Evolutionary conservation across 2,329 filamentous ascomycete species (phyloP).

Genomic region (Trichoderma citrinoviride): DNA sequence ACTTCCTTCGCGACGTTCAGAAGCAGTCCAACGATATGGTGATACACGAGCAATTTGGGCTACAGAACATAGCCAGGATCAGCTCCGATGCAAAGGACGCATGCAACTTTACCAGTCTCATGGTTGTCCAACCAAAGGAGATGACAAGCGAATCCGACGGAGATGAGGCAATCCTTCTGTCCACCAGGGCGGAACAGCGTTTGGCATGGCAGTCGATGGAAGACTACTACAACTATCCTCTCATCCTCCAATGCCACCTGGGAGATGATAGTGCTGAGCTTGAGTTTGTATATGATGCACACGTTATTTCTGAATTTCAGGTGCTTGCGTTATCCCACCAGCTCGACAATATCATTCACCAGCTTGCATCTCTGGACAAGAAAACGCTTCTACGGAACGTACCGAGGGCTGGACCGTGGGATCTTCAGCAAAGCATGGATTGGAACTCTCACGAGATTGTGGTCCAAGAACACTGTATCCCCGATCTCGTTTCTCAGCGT

Average conservation of each 20-base stretch:
- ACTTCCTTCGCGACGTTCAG: conserved; percentile 23
- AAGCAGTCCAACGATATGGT: conserved; percentile 22
- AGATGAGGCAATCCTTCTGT: not conserved
- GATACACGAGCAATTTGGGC: conserved; percentile 6
- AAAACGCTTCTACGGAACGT: not conserved
- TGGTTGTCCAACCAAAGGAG: conserved; percentile 6
- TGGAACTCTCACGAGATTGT: not conserved
- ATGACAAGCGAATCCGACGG: not conserved
- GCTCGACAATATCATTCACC: not conserved
- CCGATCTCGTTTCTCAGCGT: not conserved
- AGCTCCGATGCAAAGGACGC: conserved; percentile 1
- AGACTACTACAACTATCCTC: conserved; percentile 15
- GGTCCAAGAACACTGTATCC: conserved; percentile 5
- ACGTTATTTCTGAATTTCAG: not conserved
- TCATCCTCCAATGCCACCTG: not conserved
- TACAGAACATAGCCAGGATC: conserved; percentile 18
- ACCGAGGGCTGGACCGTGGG: conserved; percentile 3
- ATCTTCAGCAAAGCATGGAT: not conserved
- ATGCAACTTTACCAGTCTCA: conserved; percentile 13
- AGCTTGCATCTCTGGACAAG: not conserved
- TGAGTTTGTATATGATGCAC: not conserved
- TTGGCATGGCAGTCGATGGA: not conserved
- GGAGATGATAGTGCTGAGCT: not conserved
- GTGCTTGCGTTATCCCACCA: not conserved
- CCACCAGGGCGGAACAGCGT: not conserved